Evolutionary conservation across 208 protist genomes (phyloP).

Genomic region (Zelonia costaricensis): DNA sequence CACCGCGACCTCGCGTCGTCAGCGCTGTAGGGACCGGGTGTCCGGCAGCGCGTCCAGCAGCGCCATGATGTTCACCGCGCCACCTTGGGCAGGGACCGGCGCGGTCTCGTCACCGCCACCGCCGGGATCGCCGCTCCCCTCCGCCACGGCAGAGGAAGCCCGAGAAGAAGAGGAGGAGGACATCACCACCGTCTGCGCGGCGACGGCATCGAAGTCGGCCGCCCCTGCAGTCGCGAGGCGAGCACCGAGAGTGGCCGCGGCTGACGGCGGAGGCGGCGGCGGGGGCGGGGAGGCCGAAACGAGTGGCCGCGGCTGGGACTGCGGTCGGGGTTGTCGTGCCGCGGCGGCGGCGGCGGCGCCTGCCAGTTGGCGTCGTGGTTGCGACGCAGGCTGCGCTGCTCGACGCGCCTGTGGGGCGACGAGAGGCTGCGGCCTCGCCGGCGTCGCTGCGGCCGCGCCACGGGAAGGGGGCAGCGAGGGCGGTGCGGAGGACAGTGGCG

Average conservation of each 20-base stretch:
- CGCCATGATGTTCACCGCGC: constrained; percentile 23
- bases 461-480: neutral
- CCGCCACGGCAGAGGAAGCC: no score
- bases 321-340: no score
- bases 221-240: neutral
- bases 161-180: no score
- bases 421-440: no score
- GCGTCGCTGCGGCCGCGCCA: no score
- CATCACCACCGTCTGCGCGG: constrained; percentile 9
- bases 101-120: neutral
- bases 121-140: constrained; percentile 1
- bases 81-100: neutral
- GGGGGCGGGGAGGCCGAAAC: no score
- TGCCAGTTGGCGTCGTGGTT: no score
- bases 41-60: constrained; percentile 37
- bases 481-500: neutral
- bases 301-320: no score
- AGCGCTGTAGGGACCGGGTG: constrained; percentile 1
- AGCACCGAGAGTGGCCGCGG: neutral
- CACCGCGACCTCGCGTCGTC: neutral
- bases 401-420: no score
- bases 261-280: neutral
- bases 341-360: no score
- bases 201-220: neutral
- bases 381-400: no score